Evolutionary conservation across 768 basidiomycete species (phyloP).

Genomic region (Tulasnella sp.): DNA sequence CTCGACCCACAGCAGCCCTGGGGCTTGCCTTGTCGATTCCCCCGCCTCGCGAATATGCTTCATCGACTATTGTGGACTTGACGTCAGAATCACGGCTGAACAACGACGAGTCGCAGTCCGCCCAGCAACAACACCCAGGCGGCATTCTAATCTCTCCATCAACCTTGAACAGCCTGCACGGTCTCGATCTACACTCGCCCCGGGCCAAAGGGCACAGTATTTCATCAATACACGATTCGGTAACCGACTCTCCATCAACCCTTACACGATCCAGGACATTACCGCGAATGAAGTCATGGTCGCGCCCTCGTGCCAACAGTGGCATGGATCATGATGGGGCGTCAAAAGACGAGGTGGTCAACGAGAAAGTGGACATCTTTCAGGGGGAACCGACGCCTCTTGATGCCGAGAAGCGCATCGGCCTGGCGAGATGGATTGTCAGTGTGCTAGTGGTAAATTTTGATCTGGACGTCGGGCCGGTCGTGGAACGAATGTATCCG

Average conservation of each 20-base stretch:
- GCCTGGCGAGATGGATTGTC: conserved; percentile 54
- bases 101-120: background rate
- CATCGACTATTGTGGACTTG: background rate
- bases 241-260: background rate
- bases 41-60: background rate
- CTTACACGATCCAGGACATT: conserved; percentile 1
- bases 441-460: conserved; percentile 69
- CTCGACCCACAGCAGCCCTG: background rate
- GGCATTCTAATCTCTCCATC: background rate
- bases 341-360: too few species aligned
- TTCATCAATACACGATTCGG: background rate
- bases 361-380: too few species aligned
- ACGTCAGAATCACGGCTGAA: background rate
- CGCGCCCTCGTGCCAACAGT: background rate
- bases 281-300: background rate
- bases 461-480: conserved; percentile 77
- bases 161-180: background rate
- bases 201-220: background rate
- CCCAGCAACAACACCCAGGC: background rate
- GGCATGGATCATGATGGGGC: background rate
- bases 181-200: conserved; percentile 10
- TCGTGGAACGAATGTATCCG: conserved; percentile 58
- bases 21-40: background rate
- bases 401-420: conserved; percentile 34
- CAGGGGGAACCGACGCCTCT: conserved; percentile 26